Conservation (phyloP, 2,329 filamentous ascomycete genomes). For the Neurospora sp. region DNA sequence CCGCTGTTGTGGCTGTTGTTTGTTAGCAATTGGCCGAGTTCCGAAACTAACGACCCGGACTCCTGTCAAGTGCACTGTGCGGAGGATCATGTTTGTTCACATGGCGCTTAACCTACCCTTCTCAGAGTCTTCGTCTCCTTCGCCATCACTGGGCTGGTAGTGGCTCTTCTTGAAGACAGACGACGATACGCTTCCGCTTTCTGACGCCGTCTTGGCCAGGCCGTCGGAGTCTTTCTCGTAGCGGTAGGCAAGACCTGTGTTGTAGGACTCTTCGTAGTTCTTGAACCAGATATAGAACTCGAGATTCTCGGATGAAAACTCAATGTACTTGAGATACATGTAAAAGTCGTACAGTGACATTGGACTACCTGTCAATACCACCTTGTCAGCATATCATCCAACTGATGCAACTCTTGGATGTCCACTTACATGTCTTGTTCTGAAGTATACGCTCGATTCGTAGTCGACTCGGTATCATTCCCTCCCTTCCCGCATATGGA, state of each 20-base stretch:
- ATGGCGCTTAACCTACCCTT: conserved; percentile 19
- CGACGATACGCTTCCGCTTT: conserved; percentile 17
- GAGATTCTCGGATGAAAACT: conserved; percentile 37
- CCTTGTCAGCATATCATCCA: conserved; percentile 1
- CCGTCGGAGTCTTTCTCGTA: conserved; percentile 18
- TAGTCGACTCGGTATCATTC: conserved; percentile 29
- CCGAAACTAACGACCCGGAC: not conserved
- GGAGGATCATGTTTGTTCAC: not conserved
- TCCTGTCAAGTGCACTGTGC: not conserved
- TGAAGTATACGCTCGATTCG: conserved; percentile 34
- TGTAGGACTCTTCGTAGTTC: conserved; percentile 29
- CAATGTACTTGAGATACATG: conserved; percentile 40
- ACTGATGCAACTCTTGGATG: not conserved
- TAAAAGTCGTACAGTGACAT: conserved; percentile 41
- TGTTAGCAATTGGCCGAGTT: not conserved
- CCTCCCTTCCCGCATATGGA: conserved; percentile 26
- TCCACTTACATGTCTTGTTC: conserved; percentile 34
- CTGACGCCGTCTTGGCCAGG: conserved; percentile 17
- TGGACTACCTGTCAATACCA: conserved; percentile 27
- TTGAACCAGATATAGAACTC: conserved; percentile 41
- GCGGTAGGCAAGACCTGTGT: conserved; percentile 9
- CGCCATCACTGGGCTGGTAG: conserved; percentile 8
- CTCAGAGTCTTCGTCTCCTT: conserved; percentile 21
- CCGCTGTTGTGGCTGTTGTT: conserved; percentile 12
- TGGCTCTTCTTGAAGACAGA: conserved; percentile 16